These are phyloP conservation scores for Melampsora americana DNA, from an alignment of 1,284 basidiomycete genomes.

Conservation along the genomic window DNA sequence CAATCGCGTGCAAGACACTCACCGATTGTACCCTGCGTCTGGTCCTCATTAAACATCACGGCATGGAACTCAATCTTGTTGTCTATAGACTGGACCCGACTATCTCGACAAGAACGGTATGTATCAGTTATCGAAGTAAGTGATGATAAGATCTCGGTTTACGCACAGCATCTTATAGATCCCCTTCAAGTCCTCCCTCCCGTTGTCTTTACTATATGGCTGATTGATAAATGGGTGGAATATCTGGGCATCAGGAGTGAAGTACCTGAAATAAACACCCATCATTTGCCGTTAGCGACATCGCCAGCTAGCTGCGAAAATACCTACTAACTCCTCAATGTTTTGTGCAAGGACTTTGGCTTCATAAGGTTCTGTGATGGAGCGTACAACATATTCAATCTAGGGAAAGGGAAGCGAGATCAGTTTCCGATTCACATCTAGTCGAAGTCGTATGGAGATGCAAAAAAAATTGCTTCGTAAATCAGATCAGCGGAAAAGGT, in stretches of 20 bases:
- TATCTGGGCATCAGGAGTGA: constrained; percentile 29
- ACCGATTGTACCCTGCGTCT: constrained; percentile 19
- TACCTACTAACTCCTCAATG: constrained; percentile 19
- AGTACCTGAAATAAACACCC: constrained; percentile 7
- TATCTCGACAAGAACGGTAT: not conserved
- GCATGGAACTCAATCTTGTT: constrained; percentile 37
- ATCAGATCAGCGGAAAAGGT: not conserved
- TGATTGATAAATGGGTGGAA: constrained; percentile 30
- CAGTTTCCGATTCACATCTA: no score
- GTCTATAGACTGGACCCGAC: constrained; percentile 25
- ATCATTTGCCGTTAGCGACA: no score
- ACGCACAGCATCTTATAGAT: constrained; percentile 32
- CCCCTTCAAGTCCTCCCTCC: constrained; percentile 18
- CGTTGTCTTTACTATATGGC: constrained; percentile 9
- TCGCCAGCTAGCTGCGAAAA: no score
- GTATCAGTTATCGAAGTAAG: not conserved
- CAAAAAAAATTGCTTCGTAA: not conserved
- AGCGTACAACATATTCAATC: constrained; percentile 29
- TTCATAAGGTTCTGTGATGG: constrained; percentile 20
- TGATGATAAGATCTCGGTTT: not conserved
- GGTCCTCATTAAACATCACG: constrained; percentile 37
- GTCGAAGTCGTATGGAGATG: no score
- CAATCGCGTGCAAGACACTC: not conserved
- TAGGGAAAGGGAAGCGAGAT: not conserved
- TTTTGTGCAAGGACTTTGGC: constrained; percentile 6